Evolutionary conservation across 148 eudicot genomes (phyloP).

Genomic region (Cornus kousa): DNA sequence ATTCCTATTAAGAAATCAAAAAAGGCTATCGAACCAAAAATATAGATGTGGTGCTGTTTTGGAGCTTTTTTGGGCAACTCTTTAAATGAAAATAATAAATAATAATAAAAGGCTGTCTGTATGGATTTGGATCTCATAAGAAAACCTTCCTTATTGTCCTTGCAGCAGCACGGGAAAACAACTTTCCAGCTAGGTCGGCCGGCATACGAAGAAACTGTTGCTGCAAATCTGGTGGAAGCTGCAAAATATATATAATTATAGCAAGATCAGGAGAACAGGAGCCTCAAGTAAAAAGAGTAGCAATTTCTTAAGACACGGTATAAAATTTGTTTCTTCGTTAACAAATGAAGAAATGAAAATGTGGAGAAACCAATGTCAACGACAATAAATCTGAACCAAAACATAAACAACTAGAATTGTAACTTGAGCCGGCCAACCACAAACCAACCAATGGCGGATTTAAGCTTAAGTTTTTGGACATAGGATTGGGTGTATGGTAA

Average conservation of each 20-base stretch:
- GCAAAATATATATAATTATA: slow-evolving; percentile 13
- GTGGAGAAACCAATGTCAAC: neutral
- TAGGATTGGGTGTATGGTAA: neutral
- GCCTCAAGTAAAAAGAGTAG: neutral
- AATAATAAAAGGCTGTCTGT: neutral
- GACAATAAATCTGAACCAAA: neutral
- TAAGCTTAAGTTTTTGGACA: neutral
- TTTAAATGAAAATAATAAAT: too few relatives aligned
- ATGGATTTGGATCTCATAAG: slow-evolving; percentile 26
- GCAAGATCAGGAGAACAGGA: neutral
- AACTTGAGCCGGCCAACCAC: neutral
- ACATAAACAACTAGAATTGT: neutral
- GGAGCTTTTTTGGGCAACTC: neutral
- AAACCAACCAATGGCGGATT: neutral
- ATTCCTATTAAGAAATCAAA: too few relatives aligned
- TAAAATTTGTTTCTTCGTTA: neutral
- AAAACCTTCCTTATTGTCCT: slow-evolving; percentile 62
- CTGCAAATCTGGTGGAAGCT: slow-evolving; percentile 77
- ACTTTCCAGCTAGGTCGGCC: slow-evolving; percentile 59
- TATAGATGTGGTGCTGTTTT: neutral
- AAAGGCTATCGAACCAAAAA: neutral
- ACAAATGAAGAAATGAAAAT: neutral
- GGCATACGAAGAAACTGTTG: slow-evolving; percentile 62
- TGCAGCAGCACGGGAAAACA: slow-evolving; percentile 73
- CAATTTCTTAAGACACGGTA: neutral